Conservation (phyloP, 495 filamentous ascomycete genomes). For the Hypoxylon fuscum region DNA sequence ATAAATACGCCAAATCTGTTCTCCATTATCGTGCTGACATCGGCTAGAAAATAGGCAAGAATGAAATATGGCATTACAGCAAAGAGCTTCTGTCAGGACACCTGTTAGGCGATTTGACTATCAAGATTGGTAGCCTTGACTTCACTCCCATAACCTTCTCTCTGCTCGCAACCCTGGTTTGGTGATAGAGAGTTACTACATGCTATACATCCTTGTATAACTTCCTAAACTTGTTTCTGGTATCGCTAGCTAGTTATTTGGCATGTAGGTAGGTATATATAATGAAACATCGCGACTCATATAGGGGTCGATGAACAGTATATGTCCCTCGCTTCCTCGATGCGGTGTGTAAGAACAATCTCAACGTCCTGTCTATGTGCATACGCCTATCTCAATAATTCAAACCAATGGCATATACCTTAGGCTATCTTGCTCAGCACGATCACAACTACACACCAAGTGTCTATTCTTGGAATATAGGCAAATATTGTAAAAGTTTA, state of each 20-base stretch:
- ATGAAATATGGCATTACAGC: not conserved
- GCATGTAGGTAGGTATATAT: no score
- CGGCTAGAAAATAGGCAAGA: not conserved
- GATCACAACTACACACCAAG: not conserved
- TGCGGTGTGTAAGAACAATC: no score
- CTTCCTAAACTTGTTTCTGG: not conserved
- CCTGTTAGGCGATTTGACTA: conserved; percentile 17
- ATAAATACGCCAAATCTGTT: no score
- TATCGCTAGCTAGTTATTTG: no score
- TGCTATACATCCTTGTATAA: not conserved
- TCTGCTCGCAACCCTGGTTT: not conserved
- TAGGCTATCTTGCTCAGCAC: not conserved
- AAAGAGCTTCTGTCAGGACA: not conserved
- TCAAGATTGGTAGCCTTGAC: conserved; percentile 21
- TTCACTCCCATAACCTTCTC: not conserved
- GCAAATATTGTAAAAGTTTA: conserved; percentile 8
- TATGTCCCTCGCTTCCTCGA: no score
- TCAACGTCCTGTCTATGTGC: no score
- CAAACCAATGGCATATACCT: no score
- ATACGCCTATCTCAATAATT: no score
- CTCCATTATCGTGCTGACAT: no score
- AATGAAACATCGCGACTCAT: no score
- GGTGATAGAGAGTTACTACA: conserved; percentile 3
- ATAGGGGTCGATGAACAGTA: no score
- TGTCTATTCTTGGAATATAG: not conserved